Evolutionary conservation across 345 rosid species (phyloP), one percentile per base, ranked within the genome.

Genomic region (Tarenaya hassleriana): DNA sequence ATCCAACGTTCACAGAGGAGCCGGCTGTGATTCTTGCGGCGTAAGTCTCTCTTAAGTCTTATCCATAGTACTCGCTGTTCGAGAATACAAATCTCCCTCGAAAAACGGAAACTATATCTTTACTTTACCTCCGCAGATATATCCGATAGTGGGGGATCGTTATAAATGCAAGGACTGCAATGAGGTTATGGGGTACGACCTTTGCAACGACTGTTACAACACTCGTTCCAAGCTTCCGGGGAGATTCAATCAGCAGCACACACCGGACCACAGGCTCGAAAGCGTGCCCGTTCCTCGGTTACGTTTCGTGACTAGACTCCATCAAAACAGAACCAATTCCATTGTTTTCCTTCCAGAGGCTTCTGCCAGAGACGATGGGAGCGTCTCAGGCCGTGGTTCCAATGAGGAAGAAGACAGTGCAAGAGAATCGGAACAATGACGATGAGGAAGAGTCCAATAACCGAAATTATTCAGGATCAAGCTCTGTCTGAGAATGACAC

Each of bases 1-100:
- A 8, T 42, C 57, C 14, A 62, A 33, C 5, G 52, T 62, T 60
- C 95, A 84, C 64, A 0, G 4, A 7, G 38, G 52, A 35, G 60
- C 48, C 64, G 96, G 96, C 49, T 90, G 97, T 56, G 96, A 90
- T 74, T 63, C 64, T 60, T 86, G 94, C 49, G 97, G 77, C 42
- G 69, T 73, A 61, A 69, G 53, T 31, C 4, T 60, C 44, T 37
- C 12, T 42, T 13, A n/a, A 54, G 10, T 21, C 33, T 31, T 17
- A 41, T 33, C 2, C 10, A n/a, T n/a, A 18, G 6, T 43, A 6
- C 14, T 11, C 39, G 24, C 35, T 35, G 10, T 34, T 7, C 40
- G 13, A 10, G 40, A 35, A 35, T 9, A 35, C 10, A 35, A 35
- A 35, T 3, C 4, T 10, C 13, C 40, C 40, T 35, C 7, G 13